phyloP scores from a whole-genome alignment of 148 eudicot genomes.

The Rhododendron henanense region DNA sequence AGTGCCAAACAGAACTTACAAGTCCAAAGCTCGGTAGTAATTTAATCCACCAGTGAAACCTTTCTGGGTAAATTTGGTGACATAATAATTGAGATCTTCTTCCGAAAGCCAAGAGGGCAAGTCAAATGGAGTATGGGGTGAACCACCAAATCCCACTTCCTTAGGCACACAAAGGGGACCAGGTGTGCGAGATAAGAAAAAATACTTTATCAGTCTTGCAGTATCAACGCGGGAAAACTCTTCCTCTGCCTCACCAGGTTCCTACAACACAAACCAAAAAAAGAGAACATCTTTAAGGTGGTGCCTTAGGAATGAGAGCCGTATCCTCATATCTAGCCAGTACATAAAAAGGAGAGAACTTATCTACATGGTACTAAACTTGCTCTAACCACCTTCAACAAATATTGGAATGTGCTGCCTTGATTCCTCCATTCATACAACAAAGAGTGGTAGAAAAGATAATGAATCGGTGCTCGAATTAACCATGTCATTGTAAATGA shows the following conservation, averaged over 20 bases:
- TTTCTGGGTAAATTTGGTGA: conserved; percentile 31
- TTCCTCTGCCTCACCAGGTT: conserved; percentile 38
- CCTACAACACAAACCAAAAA: conserved; percentile 26
- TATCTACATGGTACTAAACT: background rate
- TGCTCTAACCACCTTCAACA: background rate
- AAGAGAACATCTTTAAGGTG: background rate
- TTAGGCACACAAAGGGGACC: conserved; percentile 50
- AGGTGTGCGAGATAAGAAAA: conserved; percentile 33
- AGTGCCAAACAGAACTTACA: conserved; percentile 33
- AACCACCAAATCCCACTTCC: conserved; percentile 34
- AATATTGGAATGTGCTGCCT: background rate
- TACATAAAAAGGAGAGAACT: background rate
- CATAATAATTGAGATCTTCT: conserved; percentile 48
- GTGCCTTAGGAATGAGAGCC: background rate
- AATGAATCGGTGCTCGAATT: background rate
- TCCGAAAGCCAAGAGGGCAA: conserved; percentile 60
- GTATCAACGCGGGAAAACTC: background rate
- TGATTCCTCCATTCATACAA: background rate
- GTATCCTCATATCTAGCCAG: background rate
- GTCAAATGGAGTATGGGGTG: conserved; percentile 20
- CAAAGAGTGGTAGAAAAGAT: background rate
- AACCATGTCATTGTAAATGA: background rate
- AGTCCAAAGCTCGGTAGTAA: conserved; percentile 60
- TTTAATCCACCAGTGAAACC: conserved; percentile 76
- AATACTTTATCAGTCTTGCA: conserved; percentile 22